Conservation (phyloP, 176 grass and related monocot genomes). For the Carex kokanica region DNA sequence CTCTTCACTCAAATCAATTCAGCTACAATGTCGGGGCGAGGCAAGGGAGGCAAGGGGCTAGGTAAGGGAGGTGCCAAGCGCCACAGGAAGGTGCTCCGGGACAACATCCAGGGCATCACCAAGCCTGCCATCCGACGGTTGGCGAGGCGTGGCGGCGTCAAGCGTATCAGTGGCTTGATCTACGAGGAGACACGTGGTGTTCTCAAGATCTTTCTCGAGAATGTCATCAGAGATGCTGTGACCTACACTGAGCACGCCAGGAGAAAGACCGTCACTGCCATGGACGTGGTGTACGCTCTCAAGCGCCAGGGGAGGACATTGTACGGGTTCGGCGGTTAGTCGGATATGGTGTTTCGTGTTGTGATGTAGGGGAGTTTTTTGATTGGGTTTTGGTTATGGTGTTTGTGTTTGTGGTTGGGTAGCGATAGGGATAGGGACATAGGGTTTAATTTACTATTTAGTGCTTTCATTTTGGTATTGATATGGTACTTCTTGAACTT, state of each 20-base stretch:
- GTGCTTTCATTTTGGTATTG: too few species aligned
- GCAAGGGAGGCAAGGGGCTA: background rate
- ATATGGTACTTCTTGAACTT: too few species aligned
- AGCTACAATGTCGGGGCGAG: background rate
- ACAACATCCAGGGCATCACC: slow-evolving; percentile 35
- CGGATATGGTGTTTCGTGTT: too few species aligned
- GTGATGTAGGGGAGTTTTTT: too few species aligned
- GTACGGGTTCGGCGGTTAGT: background rate
- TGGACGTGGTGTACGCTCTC: slow-evolving; percentile 26
- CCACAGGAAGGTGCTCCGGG: slow-evolving; percentile 27
- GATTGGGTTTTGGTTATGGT: too few species aligned
- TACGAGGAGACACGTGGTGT: slow-evolving; percentile 24
- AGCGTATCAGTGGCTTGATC: slow-evolving; percentile 26
- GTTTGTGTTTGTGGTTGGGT: too few species aligned
- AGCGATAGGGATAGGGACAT: too few species aligned
- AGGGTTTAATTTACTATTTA: too few species aligned
- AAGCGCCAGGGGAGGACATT: slow-evolving; percentile 5
- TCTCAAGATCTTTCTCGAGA: slow-evolving; percentile 29
- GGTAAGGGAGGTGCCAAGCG: slow-evolving; percentile 28
- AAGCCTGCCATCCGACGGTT: slow-evolving; percentile 32
- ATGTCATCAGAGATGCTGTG: slow-evolving; percentile 19
- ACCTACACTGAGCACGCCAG: slow-evolving; percentile 24
- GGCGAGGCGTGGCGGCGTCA: slow-evolving; percentile 36
- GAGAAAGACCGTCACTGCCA: slow-evolving; percentile 28
- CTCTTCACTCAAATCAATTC: background rate